Conservation (phyloP, 805 yeast genomes). For the Ogataea trehaloabstinens region DNA sequence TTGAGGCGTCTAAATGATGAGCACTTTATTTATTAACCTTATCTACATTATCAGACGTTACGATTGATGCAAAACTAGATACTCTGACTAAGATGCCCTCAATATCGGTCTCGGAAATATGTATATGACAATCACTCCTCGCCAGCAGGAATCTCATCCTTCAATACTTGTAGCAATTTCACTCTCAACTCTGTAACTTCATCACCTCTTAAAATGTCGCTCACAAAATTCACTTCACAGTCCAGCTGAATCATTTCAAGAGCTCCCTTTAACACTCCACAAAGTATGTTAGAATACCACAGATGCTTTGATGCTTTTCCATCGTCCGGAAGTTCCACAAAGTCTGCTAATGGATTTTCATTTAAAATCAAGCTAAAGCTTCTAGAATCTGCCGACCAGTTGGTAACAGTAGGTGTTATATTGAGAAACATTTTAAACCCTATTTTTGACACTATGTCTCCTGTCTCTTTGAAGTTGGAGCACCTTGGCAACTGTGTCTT, state of each 20-base stretch:
- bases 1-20: no score
- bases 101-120: background rate
- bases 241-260: conserved; percentile 95
- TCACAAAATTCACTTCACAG: conserved; percentile 75
- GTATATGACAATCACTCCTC: conserved; percentile 59
- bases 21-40: conserved; percentile 26
- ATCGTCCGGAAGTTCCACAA: conserved; percentile 90
- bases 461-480: conserved; percentile 73
- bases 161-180: conserved; percentile 65
- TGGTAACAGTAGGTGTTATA: conserved; percentile 62
- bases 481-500: conserved; percentile 86
- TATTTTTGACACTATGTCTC: conserved; percentile 78
- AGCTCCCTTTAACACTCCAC: conserved; percentile 90
- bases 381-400: conserved; percentile 76
- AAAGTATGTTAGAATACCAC: conserved; percentile 90
- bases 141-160: conserved; percentile 96
- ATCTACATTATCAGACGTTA: conserved; percentile 37
- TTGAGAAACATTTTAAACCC: conserved; percentile 91
- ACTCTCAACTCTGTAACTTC: conserved; percentile 76
- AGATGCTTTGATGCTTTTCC: conserved; percentile 64
- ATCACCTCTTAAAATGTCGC: conserved; percentile 82
- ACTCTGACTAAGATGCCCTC: conserved; percentile 1
- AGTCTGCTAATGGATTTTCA: conserved; percentile 92
- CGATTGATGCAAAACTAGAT: conserved; percentile 16
- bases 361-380: conserved; percentile 68